These are phyloP conservation scores for Amphichorda felina DNA, from an alignment of 2,329 filamentous ascomycete genomes.

Conservation along the genomic window DNA sequence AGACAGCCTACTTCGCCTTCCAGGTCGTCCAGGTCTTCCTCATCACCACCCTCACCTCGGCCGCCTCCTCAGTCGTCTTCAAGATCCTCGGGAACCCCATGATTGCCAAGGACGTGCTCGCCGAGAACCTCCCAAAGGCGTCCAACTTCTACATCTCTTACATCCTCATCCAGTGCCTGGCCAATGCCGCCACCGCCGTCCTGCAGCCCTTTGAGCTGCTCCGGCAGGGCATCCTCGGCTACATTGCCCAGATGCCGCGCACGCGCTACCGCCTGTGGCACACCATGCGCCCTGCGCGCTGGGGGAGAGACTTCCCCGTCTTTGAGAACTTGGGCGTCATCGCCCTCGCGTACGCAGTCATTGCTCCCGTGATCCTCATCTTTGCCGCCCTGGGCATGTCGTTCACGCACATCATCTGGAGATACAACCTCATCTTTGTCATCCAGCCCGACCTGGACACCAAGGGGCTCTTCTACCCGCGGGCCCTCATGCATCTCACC, in stretches of 20 bases:
- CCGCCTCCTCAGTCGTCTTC: constrained; percentile 58
- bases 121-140: constrained; percentile 63
- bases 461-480: constrained; percentile 76
- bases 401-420: constrained; percentile 77
- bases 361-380: constrained; percentile 72
- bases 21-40: constrained; percentile 89
- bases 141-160: constrained; percentile 94
- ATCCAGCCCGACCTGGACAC: constrained; percentile 74
- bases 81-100: constrained; percentile 52
- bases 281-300: constrained; percentile 59
- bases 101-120: constrained; percentile 51
- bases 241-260: constrained; percentile 66
- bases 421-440: constrained; percentile 85
- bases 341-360: constrained; percentile 74
- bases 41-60: constrained; percentile 70
- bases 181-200: constrained; percentile 62
- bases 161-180: constrained; percentile 84
- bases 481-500: constrained; percentile 77
- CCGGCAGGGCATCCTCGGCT: constrained; percentile 47
- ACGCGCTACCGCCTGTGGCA: constrained; percentile 73
- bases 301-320: constrained; percentile 73
- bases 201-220: constrained; percentile 58
- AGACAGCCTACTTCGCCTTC: constrained; percentile 86
- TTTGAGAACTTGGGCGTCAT: constrained; percentile 75
- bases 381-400: constrained; percentile 72